Base-by-base conservation (phyloP, 2,329 filamentous ascomycete genomes). In the Ophiostoma piceae region DNA sequence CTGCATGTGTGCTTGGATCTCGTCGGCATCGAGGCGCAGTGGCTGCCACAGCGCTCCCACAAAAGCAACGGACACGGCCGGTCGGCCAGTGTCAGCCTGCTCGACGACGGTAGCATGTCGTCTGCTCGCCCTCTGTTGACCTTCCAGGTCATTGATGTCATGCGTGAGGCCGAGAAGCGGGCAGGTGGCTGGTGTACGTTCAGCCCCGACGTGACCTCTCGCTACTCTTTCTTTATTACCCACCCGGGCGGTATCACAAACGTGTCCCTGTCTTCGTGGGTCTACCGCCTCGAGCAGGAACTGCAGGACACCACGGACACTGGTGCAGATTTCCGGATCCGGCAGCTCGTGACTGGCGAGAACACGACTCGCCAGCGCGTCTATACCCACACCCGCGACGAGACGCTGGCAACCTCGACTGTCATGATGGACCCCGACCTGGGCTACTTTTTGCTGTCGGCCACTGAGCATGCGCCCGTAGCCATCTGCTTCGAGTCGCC, bases 11-110 rank as follows among this genome's bases (percentile, higher is more conserved):
- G 87, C 73, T 79, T 90, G 14, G 87, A 90, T 73, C 74, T 87
- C 1, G 84, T 88, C 11, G 86, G 86, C 1, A 82, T 89, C 19
- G 84, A 89, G 75, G 87, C 87, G n/a, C 85, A 88, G 75, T 90
- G 87, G 87, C 79, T 90, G 26, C 86, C 86, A 0, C 85, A 85
- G 7, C 85, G 83, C 70, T 81, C 79, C 74, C 87, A 70, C 68
- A 70, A 70, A 41, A 70, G 69, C 14, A 47, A 54, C n/a, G 64
- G 32, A 3, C 35, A 54, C 37, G 64, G 32, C 16, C 62, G 62
- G 14, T 65, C 62, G 32, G 62, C 35, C 35, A 65, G 35, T 35
- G 11, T 14, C 62, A 41, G 37, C 29, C 39, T 67, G 12, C 22
- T 67, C 22, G 66, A 67, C 9, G 73, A 79, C 22, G 78, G 79